Percentiles rank a stretch among this genome's conserved stretches.
phyloP scores from a whole-genome alignment of 257 asterid species.

The Primulina huaijiensis region DNA sequence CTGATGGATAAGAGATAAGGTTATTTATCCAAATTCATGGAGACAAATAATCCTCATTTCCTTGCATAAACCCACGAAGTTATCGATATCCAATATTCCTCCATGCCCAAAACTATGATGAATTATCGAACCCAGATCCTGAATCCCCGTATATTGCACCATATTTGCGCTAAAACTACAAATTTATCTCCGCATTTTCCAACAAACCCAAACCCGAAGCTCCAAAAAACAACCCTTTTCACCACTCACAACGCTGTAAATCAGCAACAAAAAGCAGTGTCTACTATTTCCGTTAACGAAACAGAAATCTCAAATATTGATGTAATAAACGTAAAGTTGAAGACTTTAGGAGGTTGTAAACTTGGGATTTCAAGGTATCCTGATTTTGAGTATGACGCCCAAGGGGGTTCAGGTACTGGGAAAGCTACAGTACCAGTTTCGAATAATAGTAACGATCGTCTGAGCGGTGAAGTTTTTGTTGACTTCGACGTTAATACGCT shows the following conservation, averaged over 20 bases:
- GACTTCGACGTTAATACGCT: slow-evolving; percentile 49
- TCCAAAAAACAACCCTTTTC: slow-evolving; percentile 16
- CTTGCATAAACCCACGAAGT: slow-evolving; percentile 15
- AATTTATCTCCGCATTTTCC: slow-evolving; percentile 8
- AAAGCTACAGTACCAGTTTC: slow-evolving; percentile 24
- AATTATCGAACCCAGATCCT: slow-evolving; percentile 39
- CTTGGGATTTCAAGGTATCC: slow-evolving; percentile 85
- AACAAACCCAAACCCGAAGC: slow-evolving; percentile 20
- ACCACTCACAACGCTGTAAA: slow-evolving; percentile 26
- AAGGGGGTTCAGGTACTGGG: slow-evolving; percentile 75
- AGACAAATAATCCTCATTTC: slow-evolving; percentile 25
- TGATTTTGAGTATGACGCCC: slow-evolving; percentile 69
- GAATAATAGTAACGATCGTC: background rate
- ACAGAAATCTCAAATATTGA: slow-evolving; percentile 25
- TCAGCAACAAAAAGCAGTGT: slow-evolving; percentile 18
- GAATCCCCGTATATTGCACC: slow-evolving; percentile 38
- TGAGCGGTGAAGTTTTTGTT: slow-evolving; percentile 33
- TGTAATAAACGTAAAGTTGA: slow-evolving; percentile 43
- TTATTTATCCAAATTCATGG: slow-evolving; percentile 16
- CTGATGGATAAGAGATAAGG: background rate
- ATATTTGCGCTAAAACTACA: slow-evolving; percentile 23
- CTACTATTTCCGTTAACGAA: slow-evolving; percentile 30
- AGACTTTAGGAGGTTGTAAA: slow-evolving; percentile 61
- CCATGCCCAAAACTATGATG: slow-evolving; percentile 30
- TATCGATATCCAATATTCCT: background rate